A percentile compares a stretch with the other conserved stretches of the same genome.
Evolutionary conservation across 2,329 filamentous ascomycete genomes (phyloP).

Genomic region (Ambrosiella cleistominuta): DNA sequence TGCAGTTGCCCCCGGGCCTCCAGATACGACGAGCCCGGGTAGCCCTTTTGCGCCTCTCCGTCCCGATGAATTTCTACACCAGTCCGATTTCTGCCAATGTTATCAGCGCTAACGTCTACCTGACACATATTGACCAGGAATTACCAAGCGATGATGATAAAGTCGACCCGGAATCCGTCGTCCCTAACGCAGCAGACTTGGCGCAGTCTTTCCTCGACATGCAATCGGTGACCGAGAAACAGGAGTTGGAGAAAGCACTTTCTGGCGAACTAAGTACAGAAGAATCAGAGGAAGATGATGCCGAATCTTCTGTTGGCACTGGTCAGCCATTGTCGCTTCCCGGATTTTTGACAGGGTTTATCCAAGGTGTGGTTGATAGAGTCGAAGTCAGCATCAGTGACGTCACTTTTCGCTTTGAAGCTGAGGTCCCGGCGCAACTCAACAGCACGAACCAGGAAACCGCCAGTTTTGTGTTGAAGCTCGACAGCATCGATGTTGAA

Average conservation of each 20-base stretch:
- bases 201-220: constrained; percentile 64
- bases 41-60: constrained; percentile 56
- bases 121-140: constrained; percentile 28
- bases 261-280: constrained; percentile 45
- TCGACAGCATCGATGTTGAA: constrained; percentile 49
- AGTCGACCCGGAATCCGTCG: constrained; percentile 15
- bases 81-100: constrained; percentile 70
- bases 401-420: constrained; percentile 48
- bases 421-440: constrained; percentile 35
- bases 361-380: constrained; percentile 58
- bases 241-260: constrained; percentile 51
- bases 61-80: constrained; percentile 76
- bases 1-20: constrained; percentile 58
- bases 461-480: constrained; percentile 45
- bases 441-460: constrained; percentile 22
- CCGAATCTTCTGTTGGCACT: constrained; percentile 40
- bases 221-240: constrained; percentile 47
- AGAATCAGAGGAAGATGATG: constrained; percentile 38
- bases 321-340: constrained; percentile 54
- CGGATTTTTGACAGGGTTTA: constrained; percentile 49
- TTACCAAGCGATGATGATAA: not conserved
- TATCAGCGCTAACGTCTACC: constrained; percentile 58
- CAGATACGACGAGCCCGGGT: constrained; percentile 58
- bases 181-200: constrained; percentile 55
- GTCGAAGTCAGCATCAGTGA: constrained; percentile 48